These are phyloP conservation scores for Plasmopara halstedii DNA, from an alignment of 352 stramenopile genomes.

Conservation along the genomic window DNA sequence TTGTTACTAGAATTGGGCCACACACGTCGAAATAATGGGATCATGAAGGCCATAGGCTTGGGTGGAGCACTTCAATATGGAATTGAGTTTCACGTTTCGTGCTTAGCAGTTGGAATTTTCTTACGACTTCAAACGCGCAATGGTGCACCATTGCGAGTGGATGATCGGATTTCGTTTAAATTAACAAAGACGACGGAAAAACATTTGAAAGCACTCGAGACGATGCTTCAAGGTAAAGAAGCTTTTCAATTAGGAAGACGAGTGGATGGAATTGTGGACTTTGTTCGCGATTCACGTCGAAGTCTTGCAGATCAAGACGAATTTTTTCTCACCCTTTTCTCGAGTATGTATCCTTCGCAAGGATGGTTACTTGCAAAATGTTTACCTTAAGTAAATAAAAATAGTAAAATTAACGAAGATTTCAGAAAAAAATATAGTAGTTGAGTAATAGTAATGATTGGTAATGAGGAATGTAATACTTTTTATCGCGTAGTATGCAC, in stretches of 20 bases:
- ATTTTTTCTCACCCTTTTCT: constrained; percentile 81
- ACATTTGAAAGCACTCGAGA: constrained; percentile 59
- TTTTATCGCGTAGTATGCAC: too few species aligned
- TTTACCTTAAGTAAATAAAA: constrained; percentile 23
- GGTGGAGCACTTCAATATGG: constrained; percentile 65
- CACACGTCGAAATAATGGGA: constrained; percentile 61
- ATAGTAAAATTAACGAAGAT: too few species aligned
- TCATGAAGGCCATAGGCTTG: constrained; percentile 83
- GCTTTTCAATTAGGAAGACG: constrained; percentile 67
- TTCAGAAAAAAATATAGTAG: too few species aligned
- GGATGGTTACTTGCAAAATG: constrained; percentile 76
- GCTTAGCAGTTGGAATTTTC: constrained; percentile 68
- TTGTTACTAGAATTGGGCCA: constrained; percentile 57
- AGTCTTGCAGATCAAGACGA: constrained; percentile 81
- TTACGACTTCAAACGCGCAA: constrained; percentile 72
- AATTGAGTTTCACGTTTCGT: constrained; percentile 72
- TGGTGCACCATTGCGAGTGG: constrained; percentile 51
- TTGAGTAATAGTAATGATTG: too few species aligned
- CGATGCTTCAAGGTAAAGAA: constrained; percentile 68
- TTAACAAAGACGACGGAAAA: constrained; percentile 76
- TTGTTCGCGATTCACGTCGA: constrained; percentile 49
- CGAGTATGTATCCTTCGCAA: constrained; percentile 73
- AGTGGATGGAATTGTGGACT: constrained; percentile 66
- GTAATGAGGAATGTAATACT: too few species aligned
- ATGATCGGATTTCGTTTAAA: constrained; percentile 74